Base-by-base conservation (phyloP, 331 rosid species). In the Arachis monticola region DNA sequence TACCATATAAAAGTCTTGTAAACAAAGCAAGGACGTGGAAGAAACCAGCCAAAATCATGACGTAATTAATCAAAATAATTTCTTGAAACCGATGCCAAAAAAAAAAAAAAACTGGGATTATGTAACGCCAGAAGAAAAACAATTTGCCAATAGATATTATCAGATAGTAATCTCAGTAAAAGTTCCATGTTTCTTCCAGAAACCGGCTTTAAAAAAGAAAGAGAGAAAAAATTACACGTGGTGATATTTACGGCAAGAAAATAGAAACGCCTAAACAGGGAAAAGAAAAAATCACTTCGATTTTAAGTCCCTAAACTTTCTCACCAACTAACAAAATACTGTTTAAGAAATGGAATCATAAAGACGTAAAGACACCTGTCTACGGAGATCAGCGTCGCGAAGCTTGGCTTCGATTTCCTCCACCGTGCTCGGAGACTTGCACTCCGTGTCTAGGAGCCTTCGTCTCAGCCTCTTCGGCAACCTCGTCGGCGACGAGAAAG, bases 401-500 rank as follows among this genome's bases (percentile, higher is more conserved):
- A 94, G 97, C 86, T 87, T 94, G 59, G 96, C 86, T 70, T 94
- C 88, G 73, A 94, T 94, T 72, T 92, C 91, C 76, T 90, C 99
- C 69, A 79, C 95, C 73, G 98, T 83, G 72, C 82, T 72, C 53
- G 93, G 90, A 2, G 88, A 80, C 97, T 86, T 92, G 67, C 76
- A 74, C 86, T 89, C 96, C 51, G 75, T 8, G 52, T 68, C 85
- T 22, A 71, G 63, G 64, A 92, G 89, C 76, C 99, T 72, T 69
- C 90, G 89, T 17, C 86, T 87, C 74, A 94, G 96, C 59, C 99
- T 70, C 51, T 80, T 83, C 31, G 99, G 99, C 1, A 94, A 80
- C 57, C 86, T 83, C 38, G 87, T 82, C 69, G 96, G 83, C 75
- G 89, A 84, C 10, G 80, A 55, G 44, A 64, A 76, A 72, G 87